A percentile compares a stretch with the other conserved stretches of the same genome.
phyloP scores from a whole-genome alignment of 2,329 filamentous ascomycete genomes.

The Exophiala aquamarina region DNA sequence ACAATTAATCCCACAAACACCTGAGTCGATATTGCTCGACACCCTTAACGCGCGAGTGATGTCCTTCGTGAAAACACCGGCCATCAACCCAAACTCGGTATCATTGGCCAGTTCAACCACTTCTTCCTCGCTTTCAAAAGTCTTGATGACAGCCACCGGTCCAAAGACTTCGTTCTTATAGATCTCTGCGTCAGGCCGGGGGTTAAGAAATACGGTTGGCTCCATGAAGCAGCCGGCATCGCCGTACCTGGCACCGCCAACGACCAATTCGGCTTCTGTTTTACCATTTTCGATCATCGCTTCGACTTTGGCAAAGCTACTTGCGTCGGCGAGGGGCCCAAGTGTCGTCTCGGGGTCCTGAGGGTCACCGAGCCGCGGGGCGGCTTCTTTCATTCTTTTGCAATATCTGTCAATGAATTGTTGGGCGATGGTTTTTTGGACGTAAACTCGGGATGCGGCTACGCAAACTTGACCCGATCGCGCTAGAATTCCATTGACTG shows the following conservation, averaged over 20 bases:
- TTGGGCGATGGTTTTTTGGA: constrained; percentile 61
- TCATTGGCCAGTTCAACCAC: constrained; percentile 40
- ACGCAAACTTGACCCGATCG: constrained; percentile 66
- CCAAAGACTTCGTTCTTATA: constrained; percentile 44
- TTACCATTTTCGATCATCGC: constrained; percentile 43
- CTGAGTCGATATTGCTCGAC: constrained; percentile 40
- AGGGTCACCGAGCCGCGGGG: constrained; percentile 66
- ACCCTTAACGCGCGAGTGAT: constrained; percentile 40
- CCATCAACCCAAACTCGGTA: constrained; percentile 40
- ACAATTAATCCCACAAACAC: constrained; percentile 51
- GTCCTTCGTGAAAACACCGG: constrained; percentile 41
- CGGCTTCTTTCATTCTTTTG: constrained; percentile 31
- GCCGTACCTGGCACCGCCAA: constrained; percentile 35
- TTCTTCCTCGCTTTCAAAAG: constrained; percentile 40
- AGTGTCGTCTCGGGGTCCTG: constrained; percentile 58
- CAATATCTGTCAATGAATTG: constrained; percentile 54
- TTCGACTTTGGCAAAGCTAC: constrained; percentile 43
- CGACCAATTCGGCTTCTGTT: constrained; percentile 46
- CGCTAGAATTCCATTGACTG: constrained; percentile 60
- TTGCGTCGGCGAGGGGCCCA: constrained; percentile 44
- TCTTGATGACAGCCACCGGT: constrained; percentile 39
- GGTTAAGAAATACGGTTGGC: constrained; percentile 38
- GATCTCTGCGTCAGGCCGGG: constrained; percentile 35
- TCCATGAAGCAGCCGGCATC: constrained; percentile 39
- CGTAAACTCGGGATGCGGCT: constrained; percentile 63